Conservation (phyloP, 129 eudicot genomes). For the Sambucus nigra region DNA sequence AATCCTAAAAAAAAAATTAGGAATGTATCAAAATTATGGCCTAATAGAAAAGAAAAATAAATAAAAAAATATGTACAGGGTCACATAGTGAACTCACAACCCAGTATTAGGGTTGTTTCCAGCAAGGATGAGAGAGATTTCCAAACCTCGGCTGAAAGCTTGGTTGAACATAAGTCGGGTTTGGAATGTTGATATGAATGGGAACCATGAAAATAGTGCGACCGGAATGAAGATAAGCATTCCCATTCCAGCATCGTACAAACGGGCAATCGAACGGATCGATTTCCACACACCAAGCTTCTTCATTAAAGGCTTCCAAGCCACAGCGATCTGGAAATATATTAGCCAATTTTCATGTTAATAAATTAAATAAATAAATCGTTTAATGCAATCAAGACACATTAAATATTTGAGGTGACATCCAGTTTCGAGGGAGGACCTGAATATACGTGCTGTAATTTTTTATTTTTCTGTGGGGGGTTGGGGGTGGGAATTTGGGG, state of each 20-base stretch:
- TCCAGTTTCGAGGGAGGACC: no score
- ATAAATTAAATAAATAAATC: no score
- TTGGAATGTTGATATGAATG: slow-evolving; percentile 89
- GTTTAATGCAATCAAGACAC: no score
- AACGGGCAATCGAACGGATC: slow-evolving; percentile 66
- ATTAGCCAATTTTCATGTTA: neutral
- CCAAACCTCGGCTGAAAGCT: slow-evolving; percentile 92
- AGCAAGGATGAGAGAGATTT: slow-evolving; percentile 88
- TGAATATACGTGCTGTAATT: no score
- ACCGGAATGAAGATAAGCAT: slow-evolving; percentile 80
- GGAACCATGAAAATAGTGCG: slow-evolving; percentile 90
- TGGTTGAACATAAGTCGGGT: slow-evolving; percentile 96
- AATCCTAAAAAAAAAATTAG: no score
- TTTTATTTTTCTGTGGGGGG: no score
- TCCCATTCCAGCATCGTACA: slow-evolving; percentile 97
- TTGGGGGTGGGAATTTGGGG: no score
- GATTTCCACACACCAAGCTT: slow-evolving; percentile 87
- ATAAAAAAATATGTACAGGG: no score
- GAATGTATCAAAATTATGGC: no score
- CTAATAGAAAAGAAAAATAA: no score
- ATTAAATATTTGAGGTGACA: no score
- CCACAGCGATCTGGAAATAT: slow-evolving; percentile 58
- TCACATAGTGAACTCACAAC: slow-evolving; percentile 14
- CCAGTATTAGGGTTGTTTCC: slow-evolving; percentile 86
- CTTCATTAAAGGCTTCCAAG: slow-evolving; percentile 89